Evolutionary conservation across 352 stramenopile genomes (phyloP).

Genomic region (Plasmopara viticola): DNA sequence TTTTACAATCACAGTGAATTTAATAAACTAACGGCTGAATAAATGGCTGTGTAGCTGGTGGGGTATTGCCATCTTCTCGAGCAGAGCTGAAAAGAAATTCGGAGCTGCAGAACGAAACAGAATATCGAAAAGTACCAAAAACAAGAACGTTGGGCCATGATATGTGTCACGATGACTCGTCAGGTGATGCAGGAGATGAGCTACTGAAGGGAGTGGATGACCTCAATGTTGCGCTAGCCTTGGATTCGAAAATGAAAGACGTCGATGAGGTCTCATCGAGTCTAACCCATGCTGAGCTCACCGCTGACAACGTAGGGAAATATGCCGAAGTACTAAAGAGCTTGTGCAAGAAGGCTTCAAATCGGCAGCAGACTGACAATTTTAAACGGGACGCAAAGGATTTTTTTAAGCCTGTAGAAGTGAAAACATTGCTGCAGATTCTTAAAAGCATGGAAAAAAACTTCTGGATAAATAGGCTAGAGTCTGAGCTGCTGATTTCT

Average conservation of each 20-base stretch:
- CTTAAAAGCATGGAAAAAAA: slow-evolving; percentile 69
- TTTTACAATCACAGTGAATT: not conserved
- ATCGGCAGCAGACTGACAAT: slow-evolving; percentile 25
- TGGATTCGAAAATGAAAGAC: slow-evolving; percentile 13
- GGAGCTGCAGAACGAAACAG: slow-evolving; percentile 10
- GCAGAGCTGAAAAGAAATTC: slow-evolving; percentile 16
- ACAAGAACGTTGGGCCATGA: slow-evolving; percentile 4
- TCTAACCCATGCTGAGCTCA: slow-evolving; percentile 47
- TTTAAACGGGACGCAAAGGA: slow-evolving; percentile 30
- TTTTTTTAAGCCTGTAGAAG: slow-evolving; percentile 41
- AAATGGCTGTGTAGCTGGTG: slow-evolving; percentile 9
- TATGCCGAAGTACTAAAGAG: slow-evolving; percentile 47
- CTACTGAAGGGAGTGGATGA: slow-evolving; percentile 19
- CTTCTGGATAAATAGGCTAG: slow-evolving; percentile 46
- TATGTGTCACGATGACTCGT: not conserved
- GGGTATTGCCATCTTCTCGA: slow-evolving; percentile 3
- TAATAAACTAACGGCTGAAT: not conserved
- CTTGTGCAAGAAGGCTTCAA: slow-evolving; percentile 32
- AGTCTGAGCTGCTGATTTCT: slow-evolving; percentile 45
- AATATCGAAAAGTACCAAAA: slow-evolving; percentile 5
- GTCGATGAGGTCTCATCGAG: slow-evolving; percentile 22
- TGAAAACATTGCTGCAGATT: slow-evolving; percentile 58
- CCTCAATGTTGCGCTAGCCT: slow-evolving; percentile 9
- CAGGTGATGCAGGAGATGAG: slow-evolving; percentile 14
- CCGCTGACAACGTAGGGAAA: slow-evolving; percentile 57